Evolutionary conservation across 2,329 filamentous ascomycete species (phyloP), one percentile per base, ranked within the genome.

Genomic region (Lecanicillium sp.): DNA sequence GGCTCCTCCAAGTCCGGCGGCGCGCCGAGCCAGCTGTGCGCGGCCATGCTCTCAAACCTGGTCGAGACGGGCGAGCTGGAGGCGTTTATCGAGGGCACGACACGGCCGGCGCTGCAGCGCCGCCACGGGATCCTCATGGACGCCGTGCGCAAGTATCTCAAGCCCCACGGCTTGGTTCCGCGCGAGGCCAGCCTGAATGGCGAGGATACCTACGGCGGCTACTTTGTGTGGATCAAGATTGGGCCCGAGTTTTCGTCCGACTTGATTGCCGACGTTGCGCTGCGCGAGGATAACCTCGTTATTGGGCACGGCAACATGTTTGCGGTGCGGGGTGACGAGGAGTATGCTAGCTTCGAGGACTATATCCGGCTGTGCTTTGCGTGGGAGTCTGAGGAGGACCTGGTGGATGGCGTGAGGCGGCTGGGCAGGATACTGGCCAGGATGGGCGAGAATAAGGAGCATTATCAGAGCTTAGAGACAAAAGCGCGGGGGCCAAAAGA

Each of bases 191-290:
- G 50, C 12, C 60, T 72, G 40, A 50, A 57, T 2, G 56, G 64
- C 40, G 59, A 65, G 25, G 56, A 64, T 4, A 58, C 81, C 3
- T 82, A 81, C 20, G 88, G 88, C 0, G 88, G 88, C 0, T 95
- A 90, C 56, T 95, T 94, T 57, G 66, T 94, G 34, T 95, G 87
- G 87, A 59, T 94, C 18, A 70, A 68, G 2, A 58, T 94, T 4
- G 79, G 81, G 0, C 45, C 57, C 2, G 57, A 45, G 40, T 32
- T 65, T 3, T 61, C 82, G 39, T 65, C 69, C 8, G 77, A 61
- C 22, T 67, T 71, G 7, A 64, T 87, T 22, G 74, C 75, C 6
- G 61, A 69, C 48, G 65, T 66, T 29, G 81, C 81, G 13, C 63
- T 71, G 51, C 60, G 66, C 17, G 74, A 81, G 39, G 81, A 84